These are phyloP conservation scores for Apocynum venetum DNA, from an alignment of 257 asterid species.

Conservation along the genomic window DNA sequence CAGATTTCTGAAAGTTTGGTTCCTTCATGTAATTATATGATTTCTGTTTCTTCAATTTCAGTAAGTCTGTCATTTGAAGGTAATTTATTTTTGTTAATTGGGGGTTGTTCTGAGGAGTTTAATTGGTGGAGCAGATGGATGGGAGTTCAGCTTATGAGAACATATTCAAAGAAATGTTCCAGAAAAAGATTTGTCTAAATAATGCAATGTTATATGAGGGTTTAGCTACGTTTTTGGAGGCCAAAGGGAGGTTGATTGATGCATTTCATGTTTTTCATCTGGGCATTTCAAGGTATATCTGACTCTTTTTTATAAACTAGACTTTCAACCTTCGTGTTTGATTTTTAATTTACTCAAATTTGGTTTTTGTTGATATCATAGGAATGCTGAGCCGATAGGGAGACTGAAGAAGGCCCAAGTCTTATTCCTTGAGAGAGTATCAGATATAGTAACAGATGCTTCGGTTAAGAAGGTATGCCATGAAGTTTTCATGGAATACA, in stretches of 20 bases:
- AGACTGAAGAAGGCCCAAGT: conserved; percentile 92
- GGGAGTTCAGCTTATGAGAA: conserved; percentile 57
- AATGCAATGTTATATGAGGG: conserved; percentile 71
- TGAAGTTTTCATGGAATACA: conserved; percentile 7
- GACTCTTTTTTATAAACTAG: not conserved
- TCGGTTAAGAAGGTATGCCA: conserved; percentile 62
- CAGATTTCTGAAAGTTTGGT: conserved; percentile 94
- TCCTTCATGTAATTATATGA: conserved; percentile 55
- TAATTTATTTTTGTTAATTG: not conserved
- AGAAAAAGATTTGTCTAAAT: conserved; percentile 49
- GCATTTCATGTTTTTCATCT: conserved; percentile 71
- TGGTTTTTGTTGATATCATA: not conserved
- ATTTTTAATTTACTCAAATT: not conserved
- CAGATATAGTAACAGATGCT: conserved; percentile 53
- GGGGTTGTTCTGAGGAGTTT: conserved; percentile 7
- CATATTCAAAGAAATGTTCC: conserved; percentile 61
- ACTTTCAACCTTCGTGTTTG: not conserved
- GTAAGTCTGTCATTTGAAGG: not conserved
- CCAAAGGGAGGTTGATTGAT: conserved; percentile 68
- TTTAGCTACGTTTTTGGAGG: conserved; percentile 70
- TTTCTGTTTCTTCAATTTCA: not conserved
- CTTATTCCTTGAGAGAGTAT: conserved; percentile 87
- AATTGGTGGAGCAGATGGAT: conserved; percentile 59
- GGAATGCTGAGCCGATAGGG: conserved; percentile 58
- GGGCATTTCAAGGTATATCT: conserved; percentile 77